Evolutionary conservation across 176 grass and related monocot genomes (phyloP).

Genomic region (Olyra latifolia): DNA sequence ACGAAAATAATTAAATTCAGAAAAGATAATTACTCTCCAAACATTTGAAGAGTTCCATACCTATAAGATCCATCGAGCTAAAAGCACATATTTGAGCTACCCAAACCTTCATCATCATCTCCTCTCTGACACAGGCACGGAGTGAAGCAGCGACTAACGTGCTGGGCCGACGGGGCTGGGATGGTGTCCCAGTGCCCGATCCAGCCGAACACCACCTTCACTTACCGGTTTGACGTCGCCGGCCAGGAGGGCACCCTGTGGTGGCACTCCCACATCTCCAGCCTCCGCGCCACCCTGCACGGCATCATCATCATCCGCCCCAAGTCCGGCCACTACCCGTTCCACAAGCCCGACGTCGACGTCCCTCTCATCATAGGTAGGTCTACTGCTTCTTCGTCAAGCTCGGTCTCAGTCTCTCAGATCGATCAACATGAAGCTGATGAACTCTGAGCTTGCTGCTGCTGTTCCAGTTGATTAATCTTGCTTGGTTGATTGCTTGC

Average conservation of each 20-base stretch:
- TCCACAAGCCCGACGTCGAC: neutral
- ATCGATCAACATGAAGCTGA: neutral
- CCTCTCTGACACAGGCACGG: slow-evolving; percentile 8
- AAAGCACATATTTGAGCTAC: neutral
- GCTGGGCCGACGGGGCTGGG: neutral
- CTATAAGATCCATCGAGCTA: neutral
- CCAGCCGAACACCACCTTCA: neutral
- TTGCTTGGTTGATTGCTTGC: neutral
- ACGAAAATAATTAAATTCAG: no score
- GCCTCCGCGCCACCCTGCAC: neutral
- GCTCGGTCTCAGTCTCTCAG: no score
- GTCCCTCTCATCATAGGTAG: neutral
- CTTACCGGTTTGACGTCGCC: neutral
- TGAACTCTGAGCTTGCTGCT: neutral
- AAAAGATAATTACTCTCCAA: no score
- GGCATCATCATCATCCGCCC: neutral
- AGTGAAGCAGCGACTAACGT: neutral
- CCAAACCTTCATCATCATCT: no score
- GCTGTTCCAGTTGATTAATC: neutral
- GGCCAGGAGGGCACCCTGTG: slow-evolving; percentile 18
- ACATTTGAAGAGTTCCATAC: neutral
- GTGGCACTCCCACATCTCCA: slow-evolving; percentile 12
- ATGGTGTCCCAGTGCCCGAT: slow-evolving; percentile 17
- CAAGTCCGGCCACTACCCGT: neutral
- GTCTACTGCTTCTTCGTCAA: neutral